phyloP scores from a whole-genome alignment of 345 rosid species.

The Moringa oleifera region DNA sequence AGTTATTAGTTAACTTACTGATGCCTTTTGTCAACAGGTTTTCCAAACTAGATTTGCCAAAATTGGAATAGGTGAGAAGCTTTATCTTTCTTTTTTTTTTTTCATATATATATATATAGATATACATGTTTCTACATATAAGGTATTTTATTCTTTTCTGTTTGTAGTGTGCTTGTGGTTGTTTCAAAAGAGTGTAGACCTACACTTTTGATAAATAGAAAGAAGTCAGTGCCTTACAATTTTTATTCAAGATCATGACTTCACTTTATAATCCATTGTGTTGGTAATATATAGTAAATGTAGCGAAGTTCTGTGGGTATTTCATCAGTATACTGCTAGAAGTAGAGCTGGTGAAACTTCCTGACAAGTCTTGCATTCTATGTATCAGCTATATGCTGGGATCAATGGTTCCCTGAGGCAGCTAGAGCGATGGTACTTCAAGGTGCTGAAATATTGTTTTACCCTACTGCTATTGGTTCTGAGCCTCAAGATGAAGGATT shows the following conservation, averaged over 20 bases:
- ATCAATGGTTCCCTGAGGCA: constrained; percentile 93
- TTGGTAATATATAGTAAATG: neutral
- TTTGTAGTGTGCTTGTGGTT: constrained; percentile 1
- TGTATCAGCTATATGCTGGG: constrained; percentile 88
- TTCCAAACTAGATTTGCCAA: constrained; percentile 84
- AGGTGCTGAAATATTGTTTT: constrained; percentile 85
- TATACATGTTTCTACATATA: no score
- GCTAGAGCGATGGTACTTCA: constrained; percentile 87
- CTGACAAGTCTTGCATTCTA: constrained; percentile 1
- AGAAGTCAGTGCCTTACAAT: constrained; percentile 3
- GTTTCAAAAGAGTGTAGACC: neutral
- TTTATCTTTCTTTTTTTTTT: no score
- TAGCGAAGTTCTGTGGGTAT: neutral
- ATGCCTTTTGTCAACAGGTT: constrained; percentile 46
- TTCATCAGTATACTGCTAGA: constrained; percentile 3
- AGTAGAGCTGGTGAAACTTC: neutral
- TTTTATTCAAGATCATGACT: neutral
- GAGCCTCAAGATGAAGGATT: constrained; percentile 94
- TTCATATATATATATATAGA: no score
- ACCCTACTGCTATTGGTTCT: constrained; percentile 93
- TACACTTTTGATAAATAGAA: neutral
- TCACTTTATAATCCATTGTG: neutral
- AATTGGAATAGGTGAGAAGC: constrained; percentile 79
- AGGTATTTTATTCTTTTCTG: neutral
- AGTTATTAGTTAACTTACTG: constrained; percentile 9